Evolutionary conservation across 495 filamentous ascomycete species (phyloP), one percentile per base, ranked within the genome.

Genomic region (Aspergillus sparsus): DNA sequence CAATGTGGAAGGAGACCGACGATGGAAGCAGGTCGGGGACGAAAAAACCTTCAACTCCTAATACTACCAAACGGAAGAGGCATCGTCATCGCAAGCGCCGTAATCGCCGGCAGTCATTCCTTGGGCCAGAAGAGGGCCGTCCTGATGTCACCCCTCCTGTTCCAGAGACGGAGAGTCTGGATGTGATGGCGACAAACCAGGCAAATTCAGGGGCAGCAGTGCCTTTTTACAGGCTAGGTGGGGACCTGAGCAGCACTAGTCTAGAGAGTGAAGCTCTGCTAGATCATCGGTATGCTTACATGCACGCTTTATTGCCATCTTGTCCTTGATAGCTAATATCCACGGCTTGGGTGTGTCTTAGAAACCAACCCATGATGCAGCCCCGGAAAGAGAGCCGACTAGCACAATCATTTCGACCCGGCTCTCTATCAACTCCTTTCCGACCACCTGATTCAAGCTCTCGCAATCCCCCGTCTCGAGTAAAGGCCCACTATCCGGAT

Each of bases 261-360:
- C 74, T 96, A 54, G 91, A 93, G 55, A 93, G 89, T 67, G 84
- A 91, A 65, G 85, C 83, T 5, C 77, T 95, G 49, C 73, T 95
- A 45, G 91, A 95, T 68, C 91, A 96, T 66, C 81, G 89, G 89
- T 91, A 76, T 46, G 66, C 52, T 60, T 39, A 1, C 16, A 5
- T 47, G 11, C 4, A 35, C 21, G 21, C 21, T 0, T 16, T 12
- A 27, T 42, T 12, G 9, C 42, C 42, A 16, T 15, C 2, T 42
- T 39, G 31, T 47, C 8, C 7, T 62, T 50, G 37, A 47, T 58
- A 15, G 13, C 51, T 59, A n/a, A 36, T 45, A 62, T 55, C 35
- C n/a, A 18, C 65, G 16, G 45, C 36, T 27, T 15, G 10, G 36
- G 55, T 11, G 51, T 46, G 36, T 12, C 61, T 5, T 64, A 90